phyloP scores from a whole-genome alignment of 2,329 filamentous ascomycete species.

The Ceratocystis variospora region DNA sequence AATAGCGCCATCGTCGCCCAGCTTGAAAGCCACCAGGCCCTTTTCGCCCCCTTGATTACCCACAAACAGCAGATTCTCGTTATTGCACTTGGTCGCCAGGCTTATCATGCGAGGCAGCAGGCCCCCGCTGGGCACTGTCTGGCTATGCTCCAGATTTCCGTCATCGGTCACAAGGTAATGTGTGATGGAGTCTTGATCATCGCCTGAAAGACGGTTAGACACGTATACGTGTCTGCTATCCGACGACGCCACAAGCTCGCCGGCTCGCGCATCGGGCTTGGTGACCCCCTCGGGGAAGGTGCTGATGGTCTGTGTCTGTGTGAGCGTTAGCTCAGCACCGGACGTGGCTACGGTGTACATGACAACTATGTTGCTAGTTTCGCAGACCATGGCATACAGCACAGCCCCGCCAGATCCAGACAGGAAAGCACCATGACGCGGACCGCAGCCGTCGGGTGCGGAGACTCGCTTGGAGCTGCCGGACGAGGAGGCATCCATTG shows the following conservation, averaged over 20 bases:
- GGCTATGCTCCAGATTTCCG: constrained; percentile 26
- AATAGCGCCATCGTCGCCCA: constrained; percentile 25
- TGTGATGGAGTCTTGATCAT: constrained; percentile 34
- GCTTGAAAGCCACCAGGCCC: constrained; percentile 30
- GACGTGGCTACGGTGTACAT: constrained; percentile 25
- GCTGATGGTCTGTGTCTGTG: constrained; percentile 7
- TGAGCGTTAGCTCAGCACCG: neutral
- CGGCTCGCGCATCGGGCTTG: constrained; percentile 29
- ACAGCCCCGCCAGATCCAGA: constrained; percentile 5
- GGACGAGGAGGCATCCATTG: constrained; percentile 31
- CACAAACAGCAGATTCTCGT: constrained; percentile 30
- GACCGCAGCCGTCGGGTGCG: constrained; percentile 31
- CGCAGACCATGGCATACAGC: constrained; percentile 21
- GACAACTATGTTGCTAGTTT: constrained; percentile 19
- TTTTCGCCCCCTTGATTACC: constrained; percentile 33
- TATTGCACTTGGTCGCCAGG: constrained; percentile 24
- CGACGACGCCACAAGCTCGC: constrained; percentile 32
- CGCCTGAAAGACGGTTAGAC: constrained; percentile 37
- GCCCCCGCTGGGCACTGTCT: constrained; percentile 28
- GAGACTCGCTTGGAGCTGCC: constrained; percentile 27
- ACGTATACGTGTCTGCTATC: constrained; percentile 36
- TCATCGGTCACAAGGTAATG: constrained; percentile 30
- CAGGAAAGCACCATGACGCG: constrained; percentile 31
- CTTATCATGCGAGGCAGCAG: constrained; percentile 34
- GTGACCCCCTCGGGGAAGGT: constrained; percentile 20